These are phyloP conservation scores for Tuber magnatum DNA, from an alignment of 495 filamentous ascomycete genomes.

Conservation along the genomic window DNA sequence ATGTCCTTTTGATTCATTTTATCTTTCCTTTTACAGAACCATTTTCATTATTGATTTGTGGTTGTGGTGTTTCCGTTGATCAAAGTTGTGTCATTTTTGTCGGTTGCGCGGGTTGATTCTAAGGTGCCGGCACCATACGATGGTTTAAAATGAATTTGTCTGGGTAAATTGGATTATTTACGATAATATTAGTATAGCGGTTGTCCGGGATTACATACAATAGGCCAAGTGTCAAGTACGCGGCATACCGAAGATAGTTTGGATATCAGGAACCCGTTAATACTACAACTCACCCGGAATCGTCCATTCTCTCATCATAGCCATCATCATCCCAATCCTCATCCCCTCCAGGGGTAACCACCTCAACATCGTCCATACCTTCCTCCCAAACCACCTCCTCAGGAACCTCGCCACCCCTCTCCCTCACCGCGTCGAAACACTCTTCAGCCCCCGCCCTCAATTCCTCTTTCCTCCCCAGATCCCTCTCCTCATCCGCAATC, in stretches of 20 bases:
- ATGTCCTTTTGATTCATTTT: background rate
- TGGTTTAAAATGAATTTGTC: background rate
- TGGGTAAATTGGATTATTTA: background rate
- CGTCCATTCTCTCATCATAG: background rate
- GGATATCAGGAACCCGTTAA: background rate
- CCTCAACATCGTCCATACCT: slow-evolving; percentile 6
- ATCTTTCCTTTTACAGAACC: background rate
- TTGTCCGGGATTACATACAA: background rate
- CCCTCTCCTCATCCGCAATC: slow-evolving; percentile 30
- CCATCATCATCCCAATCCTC: background rate
- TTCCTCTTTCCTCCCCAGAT: background rate
- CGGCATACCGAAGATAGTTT: background rate
- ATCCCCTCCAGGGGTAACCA: background rate
- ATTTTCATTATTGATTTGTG: background rate
- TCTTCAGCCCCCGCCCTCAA: slow-evolving; percentile 23
- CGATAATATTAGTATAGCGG: background rate
- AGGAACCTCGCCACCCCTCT: slow-evolving; percentile 24
- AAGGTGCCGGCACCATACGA: background rate
- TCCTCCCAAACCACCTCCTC: slow-evolving; percentile 19
- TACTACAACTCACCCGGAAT: background rate
- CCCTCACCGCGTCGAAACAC: slow-evolving; percentile 27
- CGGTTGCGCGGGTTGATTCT: background rate
- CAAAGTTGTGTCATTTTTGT: background rate
- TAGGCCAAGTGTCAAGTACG: background rate
- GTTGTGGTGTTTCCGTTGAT: background rate